These are phyloP conservation scores for Eucalyptus victrix DNA, from an alignment of 345 rosid species.

Conservation along the genomic window DNA sequence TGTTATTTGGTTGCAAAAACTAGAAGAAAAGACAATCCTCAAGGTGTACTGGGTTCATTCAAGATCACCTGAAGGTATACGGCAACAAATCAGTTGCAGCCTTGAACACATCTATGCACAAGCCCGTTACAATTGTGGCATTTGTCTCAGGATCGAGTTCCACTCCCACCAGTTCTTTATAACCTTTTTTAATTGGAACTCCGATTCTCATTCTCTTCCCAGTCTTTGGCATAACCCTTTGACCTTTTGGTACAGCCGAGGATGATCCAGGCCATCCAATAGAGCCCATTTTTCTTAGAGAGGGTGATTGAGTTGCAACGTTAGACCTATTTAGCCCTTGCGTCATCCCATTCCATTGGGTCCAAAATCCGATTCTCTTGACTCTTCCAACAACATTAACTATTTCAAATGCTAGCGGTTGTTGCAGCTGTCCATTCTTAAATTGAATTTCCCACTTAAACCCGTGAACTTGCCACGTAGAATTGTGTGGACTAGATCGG, in stretches of 20 bases:
- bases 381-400: constrained; percentile 16
- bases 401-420: constrained; percentile 5
- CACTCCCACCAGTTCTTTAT: neutral
- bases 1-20: neutral
- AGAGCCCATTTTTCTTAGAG: neutral
- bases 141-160: neutral
- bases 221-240: neutral
- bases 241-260: neutral
- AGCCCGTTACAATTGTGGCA: neutral
- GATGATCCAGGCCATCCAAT: neutral
- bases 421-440: constrained; percentile 14
- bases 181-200: neutral
- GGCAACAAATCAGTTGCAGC: neutral
- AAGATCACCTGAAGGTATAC: neutral
- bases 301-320: neutral
- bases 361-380: constrained; percentile 28
- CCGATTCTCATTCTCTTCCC: neutral
- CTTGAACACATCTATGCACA: neutral
- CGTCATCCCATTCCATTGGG: neutral
- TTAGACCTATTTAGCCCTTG: too few relatives aligned
- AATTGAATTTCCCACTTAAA: constrained; percentile 12
- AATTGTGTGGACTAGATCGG: neutral
- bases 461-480: constrained; percentile 10
- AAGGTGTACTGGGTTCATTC: neutral
- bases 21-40: neutral